Conservation (phyloP, 305 asterid species). For the Fraxinus angustifolia region DNA sequence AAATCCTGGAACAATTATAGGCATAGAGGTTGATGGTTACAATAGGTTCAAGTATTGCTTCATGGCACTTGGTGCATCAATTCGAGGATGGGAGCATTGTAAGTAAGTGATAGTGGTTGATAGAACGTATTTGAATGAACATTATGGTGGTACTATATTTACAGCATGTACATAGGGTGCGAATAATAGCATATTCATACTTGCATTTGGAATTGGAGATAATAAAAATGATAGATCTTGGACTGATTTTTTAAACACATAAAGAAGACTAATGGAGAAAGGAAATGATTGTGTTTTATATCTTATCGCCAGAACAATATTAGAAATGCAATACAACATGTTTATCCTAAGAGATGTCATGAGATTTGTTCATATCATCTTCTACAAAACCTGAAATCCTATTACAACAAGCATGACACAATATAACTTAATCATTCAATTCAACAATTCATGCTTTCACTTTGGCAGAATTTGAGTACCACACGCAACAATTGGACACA, state of each 20-base stretch:
- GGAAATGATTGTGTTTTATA: background rate
- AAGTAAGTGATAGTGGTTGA: background rate
- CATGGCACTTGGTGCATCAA: background rate
- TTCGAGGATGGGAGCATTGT: background rate
- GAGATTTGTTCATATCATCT: too few relatives aligned
- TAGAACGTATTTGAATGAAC: background rate
- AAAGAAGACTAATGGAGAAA: too few relatives aligned
- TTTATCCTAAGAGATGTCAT: too few relatives aligned
- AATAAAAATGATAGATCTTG: background rate
- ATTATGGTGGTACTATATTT: background rate
- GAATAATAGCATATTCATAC: background rate
- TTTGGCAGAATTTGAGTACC: too few relatives aligned
- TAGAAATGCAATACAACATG: too few relatives aligned
- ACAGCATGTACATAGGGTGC: too few relatives aligned
- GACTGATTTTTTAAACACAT: background rate
- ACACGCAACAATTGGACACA: too few relatives aligned
- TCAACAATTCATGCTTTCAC: too few relatives aligned
- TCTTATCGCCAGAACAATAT: too few relatives aligned
- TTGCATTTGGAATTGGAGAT: background rate
- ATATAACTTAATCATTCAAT: too few relatives aligned
- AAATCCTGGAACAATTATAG: background rate
- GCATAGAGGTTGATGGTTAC: background rate
- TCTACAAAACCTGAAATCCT: too few relatives aligned
- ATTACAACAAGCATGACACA: too few relatives aligned
- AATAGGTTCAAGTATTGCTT: background rate